Percentiles rank a stretch among this genome's conserved stretches.
Evolutionary conservation across 164 flowering plant genomes (phyloP).

Genomic region (Cinnamomum chago): DNA sequence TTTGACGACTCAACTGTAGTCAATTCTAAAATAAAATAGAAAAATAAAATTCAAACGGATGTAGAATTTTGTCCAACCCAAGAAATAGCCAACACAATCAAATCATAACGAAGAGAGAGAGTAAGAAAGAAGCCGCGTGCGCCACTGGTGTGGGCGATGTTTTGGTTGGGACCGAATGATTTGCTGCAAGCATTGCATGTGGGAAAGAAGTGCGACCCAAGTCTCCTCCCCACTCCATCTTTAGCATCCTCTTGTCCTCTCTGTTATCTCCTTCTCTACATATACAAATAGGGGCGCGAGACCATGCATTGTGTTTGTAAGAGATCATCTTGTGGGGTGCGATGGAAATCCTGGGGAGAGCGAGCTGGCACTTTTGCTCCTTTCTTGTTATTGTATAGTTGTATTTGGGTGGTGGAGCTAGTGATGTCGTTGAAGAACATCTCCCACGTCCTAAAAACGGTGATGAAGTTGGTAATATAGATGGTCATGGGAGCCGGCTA

Average conservation of each 20-base stretch:
- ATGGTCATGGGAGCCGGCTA: neutral
- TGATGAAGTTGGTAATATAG: neutral
- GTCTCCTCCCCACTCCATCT: neutral
- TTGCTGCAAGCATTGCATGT: neutral
- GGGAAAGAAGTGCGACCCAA: neutral
- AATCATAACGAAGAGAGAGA: neutral
- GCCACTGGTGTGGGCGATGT: neutral
- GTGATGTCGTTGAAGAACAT: neutral
- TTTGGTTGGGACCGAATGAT: neutral
- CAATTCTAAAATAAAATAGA: no score
- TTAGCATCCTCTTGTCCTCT: neutral
- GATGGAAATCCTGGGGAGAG: neutral
- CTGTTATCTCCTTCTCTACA: no score
- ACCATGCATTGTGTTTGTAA: no score
- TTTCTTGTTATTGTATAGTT: neutral
- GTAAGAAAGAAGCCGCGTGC: neutral
- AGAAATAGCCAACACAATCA: no score
- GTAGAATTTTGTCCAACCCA: no score
- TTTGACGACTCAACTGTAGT: no score
- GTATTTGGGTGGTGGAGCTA: neutral
- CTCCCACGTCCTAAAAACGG: neutral
- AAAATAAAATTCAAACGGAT: no score
- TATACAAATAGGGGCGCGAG: neutral
- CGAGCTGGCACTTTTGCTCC: neutral
- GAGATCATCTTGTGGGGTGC: no score